A percentile compares a stretch with the other conserved stretches of the same genome.
Conservation (phyloP, 441 rosid species). For the Syzygium syzygioides region DNA sequence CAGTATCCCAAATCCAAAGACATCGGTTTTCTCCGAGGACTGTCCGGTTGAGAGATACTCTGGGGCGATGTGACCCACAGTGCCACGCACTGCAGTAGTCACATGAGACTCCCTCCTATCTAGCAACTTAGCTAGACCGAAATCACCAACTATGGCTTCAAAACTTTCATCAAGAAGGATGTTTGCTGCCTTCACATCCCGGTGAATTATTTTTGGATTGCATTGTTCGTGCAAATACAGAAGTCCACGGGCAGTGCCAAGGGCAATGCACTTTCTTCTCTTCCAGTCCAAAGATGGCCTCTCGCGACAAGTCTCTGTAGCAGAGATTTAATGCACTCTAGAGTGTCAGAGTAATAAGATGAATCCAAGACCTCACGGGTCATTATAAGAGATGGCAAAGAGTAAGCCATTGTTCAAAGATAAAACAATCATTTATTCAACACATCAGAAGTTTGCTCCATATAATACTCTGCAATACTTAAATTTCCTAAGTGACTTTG, state of each 20-base stretch:
- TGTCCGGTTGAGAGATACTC: conserved; percentile 97
- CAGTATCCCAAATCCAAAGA: conserved; percentile 84
- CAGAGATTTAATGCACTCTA: not conserved
- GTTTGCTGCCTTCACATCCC: conserved; percentile 95
- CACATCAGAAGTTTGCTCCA: not conserved
- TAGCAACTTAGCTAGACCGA: conserved; percentile 81
- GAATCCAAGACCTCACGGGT: not conserved
- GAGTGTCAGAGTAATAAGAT: not conserved
- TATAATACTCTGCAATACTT: not conserved
- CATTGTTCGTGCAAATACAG: conserved; percentile 86
- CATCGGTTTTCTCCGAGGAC: conserved; percentile 90
- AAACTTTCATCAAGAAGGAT: conserved; percentile 78
- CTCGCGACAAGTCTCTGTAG: conserved; percentile 43
- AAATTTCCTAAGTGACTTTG: not conserved
- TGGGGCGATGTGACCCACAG: conserved; percentile 88
- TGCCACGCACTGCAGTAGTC: conserved; percentile 88
- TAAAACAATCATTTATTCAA: not conserved
- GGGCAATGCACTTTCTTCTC: conserved; percentile 53
- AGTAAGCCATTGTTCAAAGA: not conserved
- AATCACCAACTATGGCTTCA: conserved; percentile 91
- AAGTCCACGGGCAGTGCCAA: conserved; percentile 87
- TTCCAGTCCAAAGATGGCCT: conserved; percentile 83
- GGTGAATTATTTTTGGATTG: conserved; percentile 83
- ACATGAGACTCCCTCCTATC: conserved; percentile 81
- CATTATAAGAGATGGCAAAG: not conserved